Evolutionary conservation across 345 rosid genomes (phyloP).

Genomic region (Bretschneidera sinensis): DNA sequence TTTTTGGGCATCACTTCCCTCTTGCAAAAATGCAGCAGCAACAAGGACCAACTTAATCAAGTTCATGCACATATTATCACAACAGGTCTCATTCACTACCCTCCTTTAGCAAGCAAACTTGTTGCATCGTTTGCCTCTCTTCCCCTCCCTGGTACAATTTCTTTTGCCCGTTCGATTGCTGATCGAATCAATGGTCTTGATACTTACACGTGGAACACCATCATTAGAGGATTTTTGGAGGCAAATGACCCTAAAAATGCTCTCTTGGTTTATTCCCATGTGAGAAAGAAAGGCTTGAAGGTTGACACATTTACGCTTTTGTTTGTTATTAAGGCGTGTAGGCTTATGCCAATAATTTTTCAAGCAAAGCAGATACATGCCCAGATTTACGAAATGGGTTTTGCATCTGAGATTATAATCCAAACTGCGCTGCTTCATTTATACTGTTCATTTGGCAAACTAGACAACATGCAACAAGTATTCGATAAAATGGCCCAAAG

Average conservation of each 20-base stretch:
- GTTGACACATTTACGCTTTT: slow-evolving; percentile 28
- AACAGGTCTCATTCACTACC: slow-evolving; percentile 17
- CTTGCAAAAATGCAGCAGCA: slow-evolving; percentile 13
- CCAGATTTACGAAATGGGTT: slow-evolving; percentile 29
- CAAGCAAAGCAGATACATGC: slow-evolving; percentile 34
- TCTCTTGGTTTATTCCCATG: slow-evolving; percentile 22
- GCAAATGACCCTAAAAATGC: slow-evolving; percentile 15
- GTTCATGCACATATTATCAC: slow-evolving; percentile 20
- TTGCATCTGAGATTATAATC: slow-evolving; percentile 20
- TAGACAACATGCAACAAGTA: slow-evolving; percentile 11
- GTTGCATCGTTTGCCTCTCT: slow-evolving; percentile 11
- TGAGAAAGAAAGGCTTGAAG: slow-evolving; percentile 26
- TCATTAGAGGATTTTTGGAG: slow-evolving; percentile 23
- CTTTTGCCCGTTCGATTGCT: slow-evolving; percentile 22
- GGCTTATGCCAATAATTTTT: slow-evolving; percentile 17
- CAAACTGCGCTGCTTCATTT: slow-evolving; percentile 23
- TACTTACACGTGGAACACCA: slow-evolving; percentile 26
- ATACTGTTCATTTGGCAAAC: slow-evolving; percentile 8
- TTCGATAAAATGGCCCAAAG: slow-evolving; percentile 30
- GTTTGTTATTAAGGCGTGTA: slow-evolving; percentile 36
- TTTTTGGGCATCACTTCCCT: neutral
- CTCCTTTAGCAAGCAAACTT: slow-evolving; percentile 24
- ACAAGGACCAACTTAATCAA: slow-evolving; percentile 12
- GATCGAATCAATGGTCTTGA: slow-evolving; percentile 15
- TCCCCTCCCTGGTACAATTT: neutral